Evolutionary conservation across 1,284 basidiomycete genomes (phyloP).

Genomic region (Inonotus obliquus): DNA sequence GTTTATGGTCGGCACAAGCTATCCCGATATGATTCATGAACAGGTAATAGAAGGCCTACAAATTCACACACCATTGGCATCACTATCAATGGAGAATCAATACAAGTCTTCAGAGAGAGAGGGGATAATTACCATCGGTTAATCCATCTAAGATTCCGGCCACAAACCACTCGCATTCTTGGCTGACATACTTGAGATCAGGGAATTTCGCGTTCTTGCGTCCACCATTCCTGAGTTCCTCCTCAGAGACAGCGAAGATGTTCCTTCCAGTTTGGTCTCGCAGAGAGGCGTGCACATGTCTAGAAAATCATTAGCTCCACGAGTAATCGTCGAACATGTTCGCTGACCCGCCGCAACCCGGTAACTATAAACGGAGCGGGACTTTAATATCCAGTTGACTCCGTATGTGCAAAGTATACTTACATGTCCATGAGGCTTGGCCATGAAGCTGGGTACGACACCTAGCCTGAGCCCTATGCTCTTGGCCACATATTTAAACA

Average conservation of each 20-base stretch:
- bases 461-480: slow-evolving; percentile 87
- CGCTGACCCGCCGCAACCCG: slow-evolving; percentile 84
- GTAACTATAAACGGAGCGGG: slow-evolving; percentile 50
- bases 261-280: slow-evolving; percentile 69
- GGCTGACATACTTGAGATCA: slow-evolving; percentile 82
- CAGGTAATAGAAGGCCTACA: neutral
- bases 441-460: slow-evolving; percentile 96
- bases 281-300: slow-evolving; percentile 91
- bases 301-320: slow-evolving; percentile 27
- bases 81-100: slow-evolving; percentile 33
- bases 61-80: slow-evolving; percentile 50
- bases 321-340: neutral
- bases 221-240: slow-evolving; percentile 56
- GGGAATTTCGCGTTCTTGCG: slow-evolving; percentile 67
- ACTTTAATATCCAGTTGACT: neutral
- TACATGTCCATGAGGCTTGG: slow-evolving; percentile 91
- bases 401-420: slow-evolving; percentile 26
- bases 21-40: neutral
- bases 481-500: slow-evolving; percentile 94
- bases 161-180: slow-evolving; percentile 88
- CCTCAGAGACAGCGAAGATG: slow-evolving; percentile 67
- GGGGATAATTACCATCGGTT: slow-evolving; percentile 59
- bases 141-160: slow-evolving; percentile 88
- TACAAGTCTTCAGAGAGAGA: neutral
- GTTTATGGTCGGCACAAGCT: slow-evolving; percentile 92